A percentile compares a stretch with the other conserved stretches of the same genome.
Evolutionary conservation across 495 filamentous ascomycete genomes (phyloP).

Genomic region (Penicillium longicatenatum): DNA sequence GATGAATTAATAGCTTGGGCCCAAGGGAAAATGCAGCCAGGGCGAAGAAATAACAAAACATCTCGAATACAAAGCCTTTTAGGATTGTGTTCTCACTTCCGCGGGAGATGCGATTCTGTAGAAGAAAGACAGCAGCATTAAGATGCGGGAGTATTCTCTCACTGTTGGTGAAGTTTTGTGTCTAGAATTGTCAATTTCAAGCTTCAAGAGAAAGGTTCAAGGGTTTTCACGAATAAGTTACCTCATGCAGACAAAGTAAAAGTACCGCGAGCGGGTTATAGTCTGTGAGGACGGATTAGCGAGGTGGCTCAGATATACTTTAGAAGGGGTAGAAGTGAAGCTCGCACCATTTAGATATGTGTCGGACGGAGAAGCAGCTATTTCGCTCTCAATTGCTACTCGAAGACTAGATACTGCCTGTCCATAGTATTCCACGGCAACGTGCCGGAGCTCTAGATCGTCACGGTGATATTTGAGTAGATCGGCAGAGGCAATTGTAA

Average conservation of each 20-base stretch:
- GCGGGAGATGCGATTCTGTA: conserved; percentile 9
- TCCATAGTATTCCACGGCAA: conserved; percentile 21
- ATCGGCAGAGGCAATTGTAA: conserved; percentile 19
- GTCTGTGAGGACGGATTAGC: conserved; percentile 6
- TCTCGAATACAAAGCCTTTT: conserved; percentile 14
- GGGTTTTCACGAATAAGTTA: too few relatives aligned
- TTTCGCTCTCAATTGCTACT: conserved; percentile 11
- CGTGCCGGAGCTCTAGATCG: conserved; percentile 5
- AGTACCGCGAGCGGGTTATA: conserved; percentile 17
- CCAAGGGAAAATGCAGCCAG: conserved; percentile 19
- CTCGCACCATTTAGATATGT: not conserved
- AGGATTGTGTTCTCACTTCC: conserved; percentile 3
- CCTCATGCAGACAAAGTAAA: conserved; percentile 27
- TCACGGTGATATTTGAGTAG: conserved; percentile 19
- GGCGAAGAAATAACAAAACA: conserved; percentile 27
- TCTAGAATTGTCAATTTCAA: not conserved
- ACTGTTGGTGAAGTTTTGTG: conserved; percentile 21
- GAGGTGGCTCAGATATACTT: too few relatives aligned
- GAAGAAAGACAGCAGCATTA: conserved; percentile 22
- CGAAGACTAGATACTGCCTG: conserved; percentile 13
- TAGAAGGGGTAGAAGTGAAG: not conserved
- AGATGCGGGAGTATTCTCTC: conserved; percentile 23
- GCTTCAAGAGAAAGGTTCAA: not conserved
- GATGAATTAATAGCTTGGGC: conserved; percentile 5
- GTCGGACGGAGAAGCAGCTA: not conserved